Conservation (phyloP, 78 protist species). For the Planoprotostelium fungivorum region DNA sequence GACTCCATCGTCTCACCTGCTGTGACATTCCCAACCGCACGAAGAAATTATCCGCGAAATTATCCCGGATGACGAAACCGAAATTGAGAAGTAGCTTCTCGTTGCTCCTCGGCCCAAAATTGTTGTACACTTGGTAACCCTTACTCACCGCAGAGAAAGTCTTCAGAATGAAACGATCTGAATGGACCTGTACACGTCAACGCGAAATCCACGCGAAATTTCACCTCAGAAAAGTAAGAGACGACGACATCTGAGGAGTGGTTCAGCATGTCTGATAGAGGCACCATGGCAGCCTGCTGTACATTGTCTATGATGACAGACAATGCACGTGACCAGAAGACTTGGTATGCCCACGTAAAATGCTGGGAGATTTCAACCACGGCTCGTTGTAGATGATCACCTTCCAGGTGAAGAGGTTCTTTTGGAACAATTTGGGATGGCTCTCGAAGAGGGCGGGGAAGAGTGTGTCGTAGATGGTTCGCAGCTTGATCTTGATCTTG, state of each 20-base stretch:
- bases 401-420: background rate
- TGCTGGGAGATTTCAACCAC: background rate
- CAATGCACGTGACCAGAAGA: background rate
- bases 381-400: background rate
- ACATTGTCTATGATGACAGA: background rate
- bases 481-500: background rate
- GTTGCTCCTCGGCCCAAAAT: background rate
- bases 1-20: background rate
- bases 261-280: background rate
- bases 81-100: background rate
- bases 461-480: background rate
- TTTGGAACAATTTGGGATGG: background rate
- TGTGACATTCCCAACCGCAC: background rate
- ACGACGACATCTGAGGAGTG: background rate
- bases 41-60: background rate
- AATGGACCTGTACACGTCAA: background rate
- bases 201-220: background rate
- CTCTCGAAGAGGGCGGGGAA: background rate
- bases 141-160: background rate
- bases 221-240: background rate
- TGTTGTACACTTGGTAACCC: background rate
- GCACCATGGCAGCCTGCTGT: background rate
- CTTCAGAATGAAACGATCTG: background rate
- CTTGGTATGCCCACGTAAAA: background rate
- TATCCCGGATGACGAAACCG: background rate